Percentiles rank a stretch among this genome's conserved stretches.
These are phyloP conservation scores for Wickerhamia fluorescens DNA, from an alignment of 805 yeast species.

Conservation along the genomic window DNA sequence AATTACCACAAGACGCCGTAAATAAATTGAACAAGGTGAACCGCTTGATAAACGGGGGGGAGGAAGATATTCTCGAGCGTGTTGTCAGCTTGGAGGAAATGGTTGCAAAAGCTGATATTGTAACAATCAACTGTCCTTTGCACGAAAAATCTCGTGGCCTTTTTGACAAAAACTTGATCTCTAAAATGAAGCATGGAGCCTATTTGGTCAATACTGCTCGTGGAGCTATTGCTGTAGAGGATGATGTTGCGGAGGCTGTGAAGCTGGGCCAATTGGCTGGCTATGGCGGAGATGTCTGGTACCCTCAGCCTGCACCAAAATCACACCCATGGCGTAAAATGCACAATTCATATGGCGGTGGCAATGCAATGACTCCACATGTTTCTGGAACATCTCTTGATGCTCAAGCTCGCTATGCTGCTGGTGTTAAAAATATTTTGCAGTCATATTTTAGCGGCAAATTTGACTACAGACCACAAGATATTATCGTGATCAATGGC, in stretches of 20 bases:
- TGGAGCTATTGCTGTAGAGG: slow-evolving; percentile 68
- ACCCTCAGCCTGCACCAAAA: slow-evolving; percentile 75
- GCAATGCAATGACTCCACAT: slow-evolving; percentile 84
- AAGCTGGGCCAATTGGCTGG: slow-evolving; percentile 63
- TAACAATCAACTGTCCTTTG: slow-evolving; percentile 71
- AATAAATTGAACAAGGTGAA: slow-evolving; percentile 31
- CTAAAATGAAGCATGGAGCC: slow-evolving; percentile 30
- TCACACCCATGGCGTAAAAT: slow-evolving; percentile 73
- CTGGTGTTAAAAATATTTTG: slow-evolving; percentile 61
- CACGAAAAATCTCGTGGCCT: slow-evolving; percentile 64
- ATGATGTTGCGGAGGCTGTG: slow-evolving; percentile 73
- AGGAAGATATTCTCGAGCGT: slow-evolving; percentile 54
- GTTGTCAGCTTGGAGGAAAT: slow-evolving; percentile 56
- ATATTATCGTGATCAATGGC: slow-evolving; percentile 65
- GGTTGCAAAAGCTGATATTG: slow-evolving; percentile 62
- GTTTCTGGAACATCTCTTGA: slow-evolving; percentile 74
- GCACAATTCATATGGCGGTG: slow-evolving; percentile 60
- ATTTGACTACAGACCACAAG: slow-evolving; percentile 67
- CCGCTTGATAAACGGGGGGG: slow-evolving; percentile 38
- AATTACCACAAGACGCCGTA: slow-evolving; percentile 46
- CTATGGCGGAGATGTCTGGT: slow-evolving; percentile 85
- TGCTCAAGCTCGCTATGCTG: slow-evolving; percentile 70
- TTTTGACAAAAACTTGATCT: slow-evolving; percentile 55
- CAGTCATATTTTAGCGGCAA: slow-evolving; percentile 55
- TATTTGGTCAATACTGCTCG: slow-evolving; percentile 12